phyloP scores from a whole-genome alignment of 2,329 filamentous ascomycete species.

The Fulvia fulva region DNA sequence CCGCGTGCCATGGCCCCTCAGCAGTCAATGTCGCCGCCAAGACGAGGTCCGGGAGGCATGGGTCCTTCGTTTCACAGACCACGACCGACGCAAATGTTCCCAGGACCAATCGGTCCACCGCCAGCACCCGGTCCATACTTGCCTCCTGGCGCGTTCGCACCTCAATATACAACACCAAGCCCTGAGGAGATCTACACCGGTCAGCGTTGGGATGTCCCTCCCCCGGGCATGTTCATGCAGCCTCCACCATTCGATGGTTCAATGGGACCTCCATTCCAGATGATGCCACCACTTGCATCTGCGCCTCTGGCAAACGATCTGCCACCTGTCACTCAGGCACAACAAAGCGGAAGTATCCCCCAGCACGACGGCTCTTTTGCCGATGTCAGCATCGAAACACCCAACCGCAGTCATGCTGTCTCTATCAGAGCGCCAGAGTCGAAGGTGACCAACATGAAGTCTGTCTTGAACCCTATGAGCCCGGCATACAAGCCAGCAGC shows the following conservation, averaged over 20 bases:
- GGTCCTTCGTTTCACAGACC: conserved; percentile 15
- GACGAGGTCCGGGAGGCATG: conserved; percentile 6
- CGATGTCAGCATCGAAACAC: conserved; percentile 21
- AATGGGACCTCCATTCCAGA: conserved; percentile 19
- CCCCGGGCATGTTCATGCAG: conserved; percentile 24
- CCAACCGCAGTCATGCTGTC: conserved; percentile 29
- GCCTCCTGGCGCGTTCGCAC: conserved; percentile 11
- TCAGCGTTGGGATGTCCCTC: conserved; percentile 23
- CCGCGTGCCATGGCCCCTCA: conserved; percentile 21
- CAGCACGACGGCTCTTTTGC: conserved; percentile 27
- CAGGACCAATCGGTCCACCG: conserved; percentile 9
- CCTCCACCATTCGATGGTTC: conserved; percentile 32
- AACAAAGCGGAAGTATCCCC: conserved; percentile 11
- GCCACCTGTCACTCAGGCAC: neutral
- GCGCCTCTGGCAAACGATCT: neutral
- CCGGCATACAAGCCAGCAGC: conserved; percentile 35
- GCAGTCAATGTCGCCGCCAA: conserved; percentile 23
- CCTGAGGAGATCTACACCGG: conserved; percentile 20
- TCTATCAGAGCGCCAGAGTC: conserved; percentile 33
- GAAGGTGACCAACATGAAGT: conserved; percentile 26
- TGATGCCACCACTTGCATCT: conserved; percentile 7
- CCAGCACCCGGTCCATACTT: neutral
- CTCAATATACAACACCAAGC: conserved; percentile 16
- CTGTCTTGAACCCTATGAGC: conserved; percentile 37
- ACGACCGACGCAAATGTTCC: conserved; percentile 8